These are phyloP conservation scores for Singerocomus inundabilis DNA, from an alignment of 1,284 basidiomycete genomes.

Conservation along the genomic window DNA sequence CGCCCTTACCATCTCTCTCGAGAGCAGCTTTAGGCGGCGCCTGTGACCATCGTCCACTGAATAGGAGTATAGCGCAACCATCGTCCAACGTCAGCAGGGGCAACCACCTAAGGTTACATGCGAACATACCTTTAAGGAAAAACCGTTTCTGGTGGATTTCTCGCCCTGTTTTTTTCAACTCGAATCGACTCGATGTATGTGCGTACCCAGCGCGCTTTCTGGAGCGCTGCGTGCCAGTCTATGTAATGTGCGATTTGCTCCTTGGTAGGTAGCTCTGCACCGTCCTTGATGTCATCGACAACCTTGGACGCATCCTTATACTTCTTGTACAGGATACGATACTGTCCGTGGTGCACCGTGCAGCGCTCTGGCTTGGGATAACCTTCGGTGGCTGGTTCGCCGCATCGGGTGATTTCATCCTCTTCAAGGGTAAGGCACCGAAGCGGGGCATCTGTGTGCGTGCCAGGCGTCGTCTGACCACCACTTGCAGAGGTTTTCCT, in stretches of 20 bases:
- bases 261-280: slow-evolving; percentile 18
- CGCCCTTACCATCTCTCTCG: slow-evolving; percentile 27
- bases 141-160: slow-evolving; percentile 28
- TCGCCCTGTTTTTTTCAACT: slow-evolving; percentile 28
- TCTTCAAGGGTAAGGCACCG: slow-evolving; percentile 28
- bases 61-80: not conserved
- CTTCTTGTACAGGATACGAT: slow-evolving; percentile 23
- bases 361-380: slow-evolving; percentile 22
- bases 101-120: no score
- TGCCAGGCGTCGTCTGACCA: not conserved
- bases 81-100: not conserved
- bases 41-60: slow-evolving; percentile 33
- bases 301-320: slow-evolving; percentile 34
- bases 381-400: slow-evolving; percentile 22
- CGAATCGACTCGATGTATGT: slow-evolving; percentile 34
- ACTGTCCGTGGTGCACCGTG: slow-evolving; percentile 30
- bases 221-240: slow-evolving; percentile 15
- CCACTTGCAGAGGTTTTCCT: no score
- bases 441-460: no score
- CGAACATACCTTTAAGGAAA: slow-evolving; percentile 28
- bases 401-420: slow-evolving; percentile 31
- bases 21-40: slow-evolving; percentile 30
- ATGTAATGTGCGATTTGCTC: slow-evolving; percentile 18
- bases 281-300: slow-evolving; percentile 25
- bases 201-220: slow-evolving; percentile 26